phyloP scores from a whole-genome alignment of 2,329 filamentous ascomycete species.

The Colletotrichum navitas region DNA sequence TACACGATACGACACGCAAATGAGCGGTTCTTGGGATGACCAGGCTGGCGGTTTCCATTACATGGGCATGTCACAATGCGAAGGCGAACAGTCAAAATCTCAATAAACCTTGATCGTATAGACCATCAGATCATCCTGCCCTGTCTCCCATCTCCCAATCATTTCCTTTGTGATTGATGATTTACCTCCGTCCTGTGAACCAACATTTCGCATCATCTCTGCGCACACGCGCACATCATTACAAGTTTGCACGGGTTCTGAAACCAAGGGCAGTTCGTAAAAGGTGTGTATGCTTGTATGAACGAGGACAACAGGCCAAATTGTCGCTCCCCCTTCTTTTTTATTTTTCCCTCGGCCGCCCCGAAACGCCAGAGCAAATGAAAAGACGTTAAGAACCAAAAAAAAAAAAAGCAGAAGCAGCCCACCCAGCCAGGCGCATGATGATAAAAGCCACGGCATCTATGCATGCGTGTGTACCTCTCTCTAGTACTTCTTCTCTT shows the following conservation, averaged over 20 bases:
- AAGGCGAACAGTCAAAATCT: background rate
- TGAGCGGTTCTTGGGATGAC: no score
- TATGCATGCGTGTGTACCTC: background rate
- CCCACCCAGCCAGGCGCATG: constrained; percentile 27
- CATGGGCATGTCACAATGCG: background rate
- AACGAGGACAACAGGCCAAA: constrained; percentile 30
- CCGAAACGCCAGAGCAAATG: constrained; percentile 31
- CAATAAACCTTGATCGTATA: background rate
- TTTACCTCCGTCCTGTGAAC: background rate
- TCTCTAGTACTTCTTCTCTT: constrained; percentile 3
- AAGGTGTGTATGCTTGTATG: constrained; percentile 18
- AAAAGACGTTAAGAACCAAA: background rate
- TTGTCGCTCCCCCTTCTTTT: constrained; percentile 22
- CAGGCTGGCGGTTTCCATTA: background rate
- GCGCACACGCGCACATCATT: background rate
- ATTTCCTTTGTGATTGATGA: no score
- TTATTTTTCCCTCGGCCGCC: constrained; percentile 29
- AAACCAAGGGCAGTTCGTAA: constrained; percentile 7
- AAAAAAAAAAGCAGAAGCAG: background rate
- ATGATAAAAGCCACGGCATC: constrained; percentile 14
- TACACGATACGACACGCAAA: background rate
- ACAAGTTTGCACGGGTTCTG: background rate
- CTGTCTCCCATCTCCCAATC: background rate
- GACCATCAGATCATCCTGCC: no score
- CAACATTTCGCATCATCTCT: background rate